Base-by-base conservation (phyloP, 805 yeast species). In the Schwanniomyces yamadae region DNA sequence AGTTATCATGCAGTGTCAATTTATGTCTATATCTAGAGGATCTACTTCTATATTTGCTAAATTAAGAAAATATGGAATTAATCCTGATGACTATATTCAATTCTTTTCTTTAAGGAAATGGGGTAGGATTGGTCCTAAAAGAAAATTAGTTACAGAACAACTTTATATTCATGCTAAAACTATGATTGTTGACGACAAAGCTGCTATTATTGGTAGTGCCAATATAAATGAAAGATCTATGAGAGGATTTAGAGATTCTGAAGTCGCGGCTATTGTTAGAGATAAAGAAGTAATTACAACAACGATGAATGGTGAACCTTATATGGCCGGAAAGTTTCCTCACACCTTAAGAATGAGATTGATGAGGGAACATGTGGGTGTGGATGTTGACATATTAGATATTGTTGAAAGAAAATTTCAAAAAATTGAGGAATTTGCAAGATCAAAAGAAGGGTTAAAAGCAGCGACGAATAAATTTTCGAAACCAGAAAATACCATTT, bases 341-440 rank as follows among this genome's bases (percentile, higher is more conserved):
- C 95, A 88, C 57, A 82, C 93, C 2, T 64, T 93, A 41, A 75
- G 99, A 50, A 77, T 89, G 68, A 74, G 97, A 43, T 70, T 95
- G 33, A 93, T 93, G 99, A 76, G 99, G 45, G 99, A 93, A 55
- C 99, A 93, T 62, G 57, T 93, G 17, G 99, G 99, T 17, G 82
- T 95, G 36, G 95, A 89, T 57, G 93, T 89, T 28, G 97, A 90
- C 59, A 67, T 82, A 11, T 61, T 89, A 17, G 97, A 90, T 38
- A 61, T 84, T 28, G 84, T 88, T 21, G 96, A 89, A 53, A 71
- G 90, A 46, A 72, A 84, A 47, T 82, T 85, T 36, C 53, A 59
- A 12, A 63, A 66, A 32, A 67, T 76, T 42, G 78, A 75, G 40
- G 55, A 57, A 4, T 65, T 67, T 50, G 77, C 80, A 2, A 49